These are phyloP conservation scores for Beauveria sp. DNA, from an alignment of 2,329 filamentous ascomycete species.

Conservation along the genomic window DNA sequence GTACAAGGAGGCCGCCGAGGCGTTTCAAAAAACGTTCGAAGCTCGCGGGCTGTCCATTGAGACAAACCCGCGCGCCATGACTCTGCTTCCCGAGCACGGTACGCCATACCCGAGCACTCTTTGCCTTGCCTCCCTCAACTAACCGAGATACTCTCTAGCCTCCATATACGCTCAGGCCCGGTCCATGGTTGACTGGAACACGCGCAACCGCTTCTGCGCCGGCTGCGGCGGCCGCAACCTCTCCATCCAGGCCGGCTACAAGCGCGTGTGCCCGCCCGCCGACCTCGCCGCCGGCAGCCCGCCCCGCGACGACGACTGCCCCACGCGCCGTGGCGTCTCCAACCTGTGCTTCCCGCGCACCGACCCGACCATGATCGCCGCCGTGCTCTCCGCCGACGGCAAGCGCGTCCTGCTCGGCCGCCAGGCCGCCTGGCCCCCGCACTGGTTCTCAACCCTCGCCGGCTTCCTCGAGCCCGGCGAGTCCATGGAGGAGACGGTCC, in stretches of 20 bases:
- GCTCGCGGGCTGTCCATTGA: constrained; percentile 57
- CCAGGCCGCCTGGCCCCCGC: constrained; percentile 70
- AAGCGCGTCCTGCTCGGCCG: constrained; percentile 75
- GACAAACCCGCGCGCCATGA: constrained; percentile 56
- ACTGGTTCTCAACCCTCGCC: constrained; percentile 85
- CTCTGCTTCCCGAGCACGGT: constrained; percentile 28
- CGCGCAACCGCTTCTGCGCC: constrained; percentile 83
- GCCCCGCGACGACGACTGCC: constrained; percentile 58
- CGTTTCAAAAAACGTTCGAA: constrained; percentile 34
- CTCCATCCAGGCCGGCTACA: constrained; percentile 70
- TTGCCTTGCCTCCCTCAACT: neutral
- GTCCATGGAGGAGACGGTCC: constrained; percentile 75
- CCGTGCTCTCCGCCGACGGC: constrained; percentile 75
- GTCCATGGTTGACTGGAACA: constrained; percentile 89
- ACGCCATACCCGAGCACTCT: neutral
- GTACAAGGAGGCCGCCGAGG: constrained; percentile 53
- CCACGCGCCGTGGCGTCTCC: constrained; percentile 74
- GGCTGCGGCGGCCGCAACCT: constrained; percentile 80
- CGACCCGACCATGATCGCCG: constrained; percentile 92
- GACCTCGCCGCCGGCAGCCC: constrained; percentile 47
- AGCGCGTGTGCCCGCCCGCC: constrained; percentile 67
- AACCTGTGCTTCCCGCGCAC: constrained; percentile 91
- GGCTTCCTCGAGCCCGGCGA: constrained; percentile 83
- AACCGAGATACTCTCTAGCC: constrained; percentile 40
- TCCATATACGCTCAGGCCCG: constrained; percentile 87